Base-by-base conservation (phyloP, 2,329 filamentous ascomycete species). In the Alternaria arborescens region DNA sequence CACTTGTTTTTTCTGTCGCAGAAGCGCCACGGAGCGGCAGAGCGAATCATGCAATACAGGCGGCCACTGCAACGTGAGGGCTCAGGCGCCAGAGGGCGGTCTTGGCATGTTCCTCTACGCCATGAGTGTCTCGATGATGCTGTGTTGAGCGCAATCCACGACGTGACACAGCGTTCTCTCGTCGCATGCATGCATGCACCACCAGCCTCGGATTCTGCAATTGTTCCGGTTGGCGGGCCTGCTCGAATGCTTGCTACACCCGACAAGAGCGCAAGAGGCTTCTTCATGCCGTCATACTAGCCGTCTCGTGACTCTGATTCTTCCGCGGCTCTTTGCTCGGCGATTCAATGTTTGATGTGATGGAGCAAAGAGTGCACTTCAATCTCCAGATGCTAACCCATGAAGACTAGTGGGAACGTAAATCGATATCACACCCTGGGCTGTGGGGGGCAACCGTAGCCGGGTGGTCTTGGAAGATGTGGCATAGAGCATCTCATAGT, bases 11-110 rank as follows among this genome's bases (percentile, higher is more conserved):
- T 75, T 63, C 64, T 66, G 67, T 67, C 67, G 64, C 61, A 65
- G 62, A 66, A 66, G 65, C 68, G 68, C 71, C 70, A 70, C 65
- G 58, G 44, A 50, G 44, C 30, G 63, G 60, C 62, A 59, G 41
- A 67, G 65, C 72, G 70, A 77, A 77, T 77, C 69, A 72, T 71
- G 72, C 52, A 62, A 59, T 69, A 69, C 71, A 71, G 63, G 58
- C 42, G 58, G 51, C 60, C 58, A 61, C 51, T 66, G 69, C 72
- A 72, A 74, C 74, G 69, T 68, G 63, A 65, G 57, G 60, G 58
- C 54, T 65, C 66, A 66, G 62, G 66, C 64, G 71, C 72, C 67
- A 71, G 67, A 58, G 60, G 64, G 54, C 44, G 58, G 36, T 53
- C 32, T 52, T 38, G 32, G 51, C 36, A 42, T 34, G 38, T 69